phyloP scores from a whole-genome alignment of 345 rosid genomes.

The Fremontodendron californicum region DNA sequence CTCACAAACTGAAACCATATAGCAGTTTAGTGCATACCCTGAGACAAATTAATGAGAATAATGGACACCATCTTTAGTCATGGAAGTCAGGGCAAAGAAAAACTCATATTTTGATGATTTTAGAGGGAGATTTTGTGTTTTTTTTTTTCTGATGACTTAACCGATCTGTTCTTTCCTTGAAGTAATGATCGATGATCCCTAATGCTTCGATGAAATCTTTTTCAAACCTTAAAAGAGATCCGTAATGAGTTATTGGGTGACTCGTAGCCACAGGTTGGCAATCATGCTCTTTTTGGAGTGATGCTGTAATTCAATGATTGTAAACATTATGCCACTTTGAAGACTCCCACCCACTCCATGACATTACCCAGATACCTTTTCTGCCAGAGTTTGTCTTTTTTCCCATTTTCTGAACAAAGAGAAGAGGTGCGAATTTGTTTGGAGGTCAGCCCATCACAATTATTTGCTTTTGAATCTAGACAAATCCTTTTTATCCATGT shows the following conservation, averaged over 20 bases:
- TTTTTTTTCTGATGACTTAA: neutral
- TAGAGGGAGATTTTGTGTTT: neutral
- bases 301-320: slow-evolving; percentile 12
- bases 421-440: neutral
- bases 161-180: neutral
- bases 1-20: no score
- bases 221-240: neutral
- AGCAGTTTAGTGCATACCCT: no score
- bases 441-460: neutral
- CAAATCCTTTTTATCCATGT: neutral
- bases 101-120: neutral
- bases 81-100: neutral
- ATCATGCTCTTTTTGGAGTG: neutral
- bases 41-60: no score
- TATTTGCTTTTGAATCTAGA: neutral
- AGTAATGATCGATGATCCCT: neutral
- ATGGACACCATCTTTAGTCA: no score
- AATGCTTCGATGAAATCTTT: neutral
- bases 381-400: neutral
- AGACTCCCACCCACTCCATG: neutral
- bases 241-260: neutral
- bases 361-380: neutral
- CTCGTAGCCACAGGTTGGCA: neutral
- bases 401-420: neutral
- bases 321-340: neutral